Evolutionary conservation across 352 stramenopile species (phyloP).

Genomic region (Phytophthora tentaculata): DNA sequence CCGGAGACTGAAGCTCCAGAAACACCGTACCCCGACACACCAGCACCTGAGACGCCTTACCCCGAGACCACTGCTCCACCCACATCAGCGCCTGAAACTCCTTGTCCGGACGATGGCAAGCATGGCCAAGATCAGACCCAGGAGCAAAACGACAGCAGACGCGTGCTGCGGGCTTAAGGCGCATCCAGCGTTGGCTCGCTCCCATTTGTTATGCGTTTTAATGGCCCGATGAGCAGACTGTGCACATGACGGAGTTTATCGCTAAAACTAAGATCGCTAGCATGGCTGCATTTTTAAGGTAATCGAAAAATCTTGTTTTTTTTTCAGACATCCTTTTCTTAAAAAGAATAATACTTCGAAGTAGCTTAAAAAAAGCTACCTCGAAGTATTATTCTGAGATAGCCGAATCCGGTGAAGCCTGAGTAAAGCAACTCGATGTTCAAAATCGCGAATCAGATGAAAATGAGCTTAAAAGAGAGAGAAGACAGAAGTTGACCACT

Average conservation of each 20-base stretch:
- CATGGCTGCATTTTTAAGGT: too few relatives aligned
- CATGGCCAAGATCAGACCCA: constrained; percentile 12
- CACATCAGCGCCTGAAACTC: background rate
- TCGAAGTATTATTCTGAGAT: too few relatives aligned
- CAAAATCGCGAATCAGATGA: too few relatives aligned
- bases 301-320: too few relatives aligned
- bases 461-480: too few relatives aligned
- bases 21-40: background rate
- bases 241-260: background rate
- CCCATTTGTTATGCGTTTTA: background rate
- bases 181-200: background rate
- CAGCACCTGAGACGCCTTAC: background rate
- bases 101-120: constrained; percentile 3
- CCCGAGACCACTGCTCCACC: too few relatives aligned
- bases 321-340: too few relatives aligned
- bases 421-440: too few relatives aligned
- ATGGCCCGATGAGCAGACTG: background rate
- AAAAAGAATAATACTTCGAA: too few relatives aligned
- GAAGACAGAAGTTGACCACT: too few relatives aligned
- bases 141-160: background rate
- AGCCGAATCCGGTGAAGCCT: too few relatives aligned
- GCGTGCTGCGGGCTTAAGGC: background rate
- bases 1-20: background rate
- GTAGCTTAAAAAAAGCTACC: too few relatives aligned
- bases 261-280: background rate